Evolutionary conservation across 495 filamentous ascomycete genomes (phyloP), one percentile per base, ranked within the genome.

Genomic region (Chaetomium fimeti): DNA sequence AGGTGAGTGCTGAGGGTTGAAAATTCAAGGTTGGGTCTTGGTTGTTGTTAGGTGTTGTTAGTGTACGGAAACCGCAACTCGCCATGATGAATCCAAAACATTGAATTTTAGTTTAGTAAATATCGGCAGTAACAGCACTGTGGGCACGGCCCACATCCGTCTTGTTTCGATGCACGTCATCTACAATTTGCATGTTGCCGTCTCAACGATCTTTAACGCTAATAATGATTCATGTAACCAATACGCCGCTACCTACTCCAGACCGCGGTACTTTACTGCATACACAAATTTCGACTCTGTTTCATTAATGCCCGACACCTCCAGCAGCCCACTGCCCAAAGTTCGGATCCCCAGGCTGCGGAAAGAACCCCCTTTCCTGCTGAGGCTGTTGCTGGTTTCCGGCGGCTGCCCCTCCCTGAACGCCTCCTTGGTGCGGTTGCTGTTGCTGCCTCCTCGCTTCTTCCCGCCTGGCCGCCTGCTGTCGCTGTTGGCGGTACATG

Each of bases 401-500:
- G 18, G 15, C 61, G 22, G 65, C 49, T 28, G 57, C 58, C 51
- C 25, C 61, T 45, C 28, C 45, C 8, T 61, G 51, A 32, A 36
- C 32, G 32, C 57, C 40, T 25, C 52, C 66, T 13, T 66, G 67
- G 49, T 68, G 69, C 27, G 65, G 70, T 54, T 61, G 68, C 62
- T 68, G 75, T 47, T 71, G 73, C 58, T 63, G 69, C 67, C 69
- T 75, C 67, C 61, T 73, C 57, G 67, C 67, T 61, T 74, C 61
- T 67, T 77, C 76, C 69, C 75, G 70, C 57, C 70, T 73, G 59
- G 77, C 76, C 61, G 75, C 77, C 64, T 85, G 82, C 64, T 91
- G 89, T 28, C 90, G 81, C 69, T 93, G 89, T 61, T 91, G 87
- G 32, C 95, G 82, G 72, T 94, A 92, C 70, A 90, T 93, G 27